Evolutionary conservation across 139 green algal genomes (phyloP), one percentile per base, ranked within the genome.

Genomic region (Diplosphaera chodatii): DNA sequence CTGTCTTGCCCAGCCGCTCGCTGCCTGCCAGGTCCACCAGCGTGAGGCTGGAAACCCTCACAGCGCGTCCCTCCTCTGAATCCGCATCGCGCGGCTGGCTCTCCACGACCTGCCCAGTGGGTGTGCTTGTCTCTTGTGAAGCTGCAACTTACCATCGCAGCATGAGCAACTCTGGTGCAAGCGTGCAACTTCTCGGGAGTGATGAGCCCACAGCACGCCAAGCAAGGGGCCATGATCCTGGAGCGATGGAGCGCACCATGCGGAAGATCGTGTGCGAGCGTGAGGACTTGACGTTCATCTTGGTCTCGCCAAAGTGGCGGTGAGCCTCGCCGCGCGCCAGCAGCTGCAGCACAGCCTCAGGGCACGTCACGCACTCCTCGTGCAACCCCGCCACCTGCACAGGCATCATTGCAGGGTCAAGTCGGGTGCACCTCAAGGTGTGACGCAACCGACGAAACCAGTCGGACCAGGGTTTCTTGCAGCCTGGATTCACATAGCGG

Each of bases 241-340:
- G n/a, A n/a, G n/a, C 6, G 37, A 48, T 20, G 37, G 37, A 48
- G 37, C 84, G 55, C 31, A 98, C 94, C 95, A 99, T 98, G 62
- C 90, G 83, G 81, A 98, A 98, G 25, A 98, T 84, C 32, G 92
- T 94, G 85, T 98, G 94, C 0, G 87, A 96, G 34, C 94, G 82
- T 64, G 78, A 91, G 68, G 75, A 90, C 67, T 78, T 85, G 63
- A 95, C 86, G 80, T 99, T 99, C 94, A 99, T 99, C 67, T 92
- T 93, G 20, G 94, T 99, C 64, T 96, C 87, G 4, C 95, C 95
- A 37, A 97, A 82, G 72, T 97, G 91, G 13, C 91, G 74, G 70
- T 90, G 83, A 33, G 66, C 40, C 69, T 96, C 91, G 1, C 94
- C 94, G 10, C 82, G 31, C 5, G 87, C 74, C 40, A 99, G 84